Conservation (phyloP, 2,329 filamentous ascomycete species). For the Talaromyces albobiverticillius region DNA sequence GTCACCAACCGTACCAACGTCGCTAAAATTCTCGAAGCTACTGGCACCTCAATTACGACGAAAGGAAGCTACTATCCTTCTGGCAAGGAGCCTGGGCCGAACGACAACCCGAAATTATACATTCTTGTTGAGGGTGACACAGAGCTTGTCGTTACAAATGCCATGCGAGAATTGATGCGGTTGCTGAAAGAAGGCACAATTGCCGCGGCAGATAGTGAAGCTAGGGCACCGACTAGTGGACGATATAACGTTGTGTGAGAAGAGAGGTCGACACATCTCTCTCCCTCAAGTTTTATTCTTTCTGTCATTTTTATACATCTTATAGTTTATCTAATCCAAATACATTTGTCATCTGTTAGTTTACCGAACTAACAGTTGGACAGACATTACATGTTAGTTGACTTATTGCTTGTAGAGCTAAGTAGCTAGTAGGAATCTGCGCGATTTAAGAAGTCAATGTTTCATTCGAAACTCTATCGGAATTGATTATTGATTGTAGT, state of each 20-base stretch:
- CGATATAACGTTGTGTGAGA: conserved; percentile 78
- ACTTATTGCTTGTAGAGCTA: too few relatives aligned
- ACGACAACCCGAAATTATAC: conserved; percentile 87
- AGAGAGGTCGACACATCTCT: background rate
- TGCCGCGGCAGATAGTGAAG: conserved; percentile 83
- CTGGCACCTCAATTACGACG: conserved; percentile 92
- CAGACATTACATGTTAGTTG: too few relatives aligned
- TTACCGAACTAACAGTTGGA: background rate
- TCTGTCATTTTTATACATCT: background rate
- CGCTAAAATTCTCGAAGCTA: conserved; percentile 93
- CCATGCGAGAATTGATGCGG: conserved; percentile 84
- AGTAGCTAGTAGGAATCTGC: background rate
- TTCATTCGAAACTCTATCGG: background rate
- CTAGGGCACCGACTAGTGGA: conserved; percentile 71
- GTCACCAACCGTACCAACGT: conserved; percentile 98
- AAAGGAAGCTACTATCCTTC: conserved; percentile 87
- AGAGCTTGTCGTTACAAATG: conserved; percentile 84
- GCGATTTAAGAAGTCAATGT: background rate
- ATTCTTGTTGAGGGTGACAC: conserved; percentile 98
- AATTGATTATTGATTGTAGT: background rate
- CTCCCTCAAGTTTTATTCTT: background rate
- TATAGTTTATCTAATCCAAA: background rate
- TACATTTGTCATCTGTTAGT: background rate
- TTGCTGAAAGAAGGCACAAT: conserved; percentile 87
- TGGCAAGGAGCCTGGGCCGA: conserved; percentile 74